Percentiles rank a stretch among this genome's conserved stretches.
Conservation (phyloP, 2,329 filamentous ascomycete genomes). For the Scedosporium dehoogii region DNA sequence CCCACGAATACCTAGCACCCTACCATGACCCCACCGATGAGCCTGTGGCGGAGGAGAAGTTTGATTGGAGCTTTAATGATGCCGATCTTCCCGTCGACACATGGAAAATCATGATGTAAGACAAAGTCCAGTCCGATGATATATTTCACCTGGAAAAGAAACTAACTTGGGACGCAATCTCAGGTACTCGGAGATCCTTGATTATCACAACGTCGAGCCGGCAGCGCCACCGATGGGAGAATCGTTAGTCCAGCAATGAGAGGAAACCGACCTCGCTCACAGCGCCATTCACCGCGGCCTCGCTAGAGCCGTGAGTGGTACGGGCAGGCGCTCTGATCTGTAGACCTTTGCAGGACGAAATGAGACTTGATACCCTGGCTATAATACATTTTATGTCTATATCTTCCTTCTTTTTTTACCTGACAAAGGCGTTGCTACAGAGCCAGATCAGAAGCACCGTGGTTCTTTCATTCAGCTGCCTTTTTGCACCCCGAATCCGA, state of each 20-base stretch:
- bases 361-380: too few relatives aligned
- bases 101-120: constrained; percentile 99
- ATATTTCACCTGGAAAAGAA: background rate
- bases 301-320: too few relatives aligned
- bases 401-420: constrained; percentile 7
- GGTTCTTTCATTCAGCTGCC: too few relatives aligned
- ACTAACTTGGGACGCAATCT: background rate
- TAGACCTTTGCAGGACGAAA: constrained; percentile 6
- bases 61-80: constrained; percentile 99
- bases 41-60: constrained; percentile 91
- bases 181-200: constrained; percentile 97
- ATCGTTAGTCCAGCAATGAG: background rate
- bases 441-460: too few relatives aligned
- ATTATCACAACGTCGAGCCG: constrained; percentile 89
- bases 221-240: constrained; percentile 11
- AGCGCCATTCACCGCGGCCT: constrained; percentile 1
- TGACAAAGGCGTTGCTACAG: background rate
- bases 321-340: background rate
- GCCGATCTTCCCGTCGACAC: constrained; percentile 94
- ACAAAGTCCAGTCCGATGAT: constrained; percentile 8
- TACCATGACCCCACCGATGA: constrained; percentile 98
- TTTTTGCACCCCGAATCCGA: background rate
- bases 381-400: too few relatives aligned
- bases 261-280: constrained; percentile 6
- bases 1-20: constrained; percentile 86